Base-by-base conservation (phyloP, 2,329 filamentous ascomycete genomes). In the Colletotrichum simmondsii region DNA sequence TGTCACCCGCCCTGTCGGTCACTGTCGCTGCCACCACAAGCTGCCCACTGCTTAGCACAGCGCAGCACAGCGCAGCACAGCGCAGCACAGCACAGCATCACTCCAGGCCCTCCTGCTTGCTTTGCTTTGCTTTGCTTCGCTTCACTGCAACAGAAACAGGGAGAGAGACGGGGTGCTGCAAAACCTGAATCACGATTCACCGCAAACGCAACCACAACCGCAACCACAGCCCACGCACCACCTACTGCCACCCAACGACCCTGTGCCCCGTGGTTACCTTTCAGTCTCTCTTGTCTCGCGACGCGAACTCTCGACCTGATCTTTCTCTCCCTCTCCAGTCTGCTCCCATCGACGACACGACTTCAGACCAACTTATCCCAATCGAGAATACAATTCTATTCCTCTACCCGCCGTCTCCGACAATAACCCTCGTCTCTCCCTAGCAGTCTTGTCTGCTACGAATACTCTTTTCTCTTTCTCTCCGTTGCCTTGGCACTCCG, bases 361-460 rank as follows among this genome's bases (percentile, higher is more conserved):
- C 60, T 63, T 63, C 60, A 11, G 60, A 63, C n/a, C 60, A 63
- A 30, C 30, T 30, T 35, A n/a, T 11, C 49, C 49, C 28, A 37
- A 35, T 24, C 49, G 30, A 56, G 24, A 54, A 19, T 6, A 26
- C 49, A 54, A 24, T 35, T n/a, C 46, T 37, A 22, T 4, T n/a
- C 22, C 49, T 7, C 35, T 32, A n/a, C 19, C 32, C 58, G 14
- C 58, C 35, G 14, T 19, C 42, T 49, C 58, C n/a, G 24, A 28
- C 35, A 28, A 28, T 46, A 49, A 68, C 24, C 32, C 19, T 11
- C 46, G 30, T 60, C 60, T 70, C 70, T 72, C 59, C 32, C 70
- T 65, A 59, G 60, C 70, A 60, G 35, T 65, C 30, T 24, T 10
- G 42, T 32, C 49, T 42, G 28, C 59, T 57, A 63, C 53, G 37